A percentile compares a stretch with the other conserved stretches of the same genome.
These are phyloP conservation scores for Rhodotorula babjevae DNA, from an alignment of 768 basidiomycete genomes.

Conservation along the genomic window DNA sequence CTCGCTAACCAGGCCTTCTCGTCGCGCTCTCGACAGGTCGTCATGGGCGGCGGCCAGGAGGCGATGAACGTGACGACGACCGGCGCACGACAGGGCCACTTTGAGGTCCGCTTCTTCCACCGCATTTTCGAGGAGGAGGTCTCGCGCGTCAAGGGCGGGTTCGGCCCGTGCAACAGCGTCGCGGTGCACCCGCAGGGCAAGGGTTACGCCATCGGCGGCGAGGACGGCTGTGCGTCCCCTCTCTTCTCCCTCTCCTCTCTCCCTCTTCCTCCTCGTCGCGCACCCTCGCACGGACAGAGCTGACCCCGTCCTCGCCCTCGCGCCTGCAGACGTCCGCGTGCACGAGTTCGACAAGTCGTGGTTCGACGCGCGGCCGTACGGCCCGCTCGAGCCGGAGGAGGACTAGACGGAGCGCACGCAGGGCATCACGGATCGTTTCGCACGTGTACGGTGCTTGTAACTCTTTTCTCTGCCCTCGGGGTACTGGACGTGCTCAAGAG, in stretches of 20 bases:
- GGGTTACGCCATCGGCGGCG: slow-evolving; percentile 86
- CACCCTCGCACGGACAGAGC: too few relatives aligned
- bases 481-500: too few relatives aligned
- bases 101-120: slow-evolving; percentile 98
- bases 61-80: slow-evolving; percentile 97
- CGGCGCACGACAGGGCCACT: slow-evolving; percentile 87
- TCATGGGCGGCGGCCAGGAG: slow-evolving; percentile 95
- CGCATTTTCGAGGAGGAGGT: slow-evolving; percentile 58
- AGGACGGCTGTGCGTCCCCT: slow-evolving; percentile 59
- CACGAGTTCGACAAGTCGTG: slow-evolving; percentile 88
- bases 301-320: too few relatives aligned
- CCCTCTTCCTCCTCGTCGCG: too few relatives aligned
- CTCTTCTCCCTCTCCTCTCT: too few relatives aligned
- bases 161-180: slow-evolving; percentile 94
- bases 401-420: slow-evolving; percentile 48
- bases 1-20: neutral
- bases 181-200: slow-evolving; percentile 86
- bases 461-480: too few relatives aligned
- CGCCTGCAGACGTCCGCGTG: slow-evolving; percentile 57
- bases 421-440: neutral
- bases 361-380: slow-evolving; percentile 85
- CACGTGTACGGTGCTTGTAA: neutral
- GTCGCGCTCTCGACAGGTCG: slow-evolving; percentile 36
- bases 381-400: slow-evolving; percentile 69
- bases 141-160: slow-evolving; percentile 94